Conservation (phyloP, 768 basidiomycete genomes). For the Sutorius australiensis region DNA sequence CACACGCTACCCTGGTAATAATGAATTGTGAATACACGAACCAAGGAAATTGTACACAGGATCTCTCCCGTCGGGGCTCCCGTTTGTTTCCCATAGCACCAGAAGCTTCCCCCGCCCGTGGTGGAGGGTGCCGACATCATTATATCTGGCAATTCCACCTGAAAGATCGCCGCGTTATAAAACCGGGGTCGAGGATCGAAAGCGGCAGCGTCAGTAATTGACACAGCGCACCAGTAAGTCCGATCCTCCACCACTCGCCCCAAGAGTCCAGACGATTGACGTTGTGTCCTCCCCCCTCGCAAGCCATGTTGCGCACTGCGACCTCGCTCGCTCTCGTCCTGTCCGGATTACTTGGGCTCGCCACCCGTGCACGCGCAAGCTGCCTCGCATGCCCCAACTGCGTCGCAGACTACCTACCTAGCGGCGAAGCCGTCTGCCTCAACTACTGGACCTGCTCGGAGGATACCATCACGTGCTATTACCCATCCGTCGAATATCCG, state of each 20-base stretch:
- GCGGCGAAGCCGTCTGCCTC: slow-evolving; percentile 5
- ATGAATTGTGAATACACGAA: background rate
- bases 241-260: background rate
- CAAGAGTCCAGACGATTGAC: background rate
- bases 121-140: background rate
- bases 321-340: background rate
- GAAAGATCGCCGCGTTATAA: too few relatives aligned
- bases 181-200: background rate
- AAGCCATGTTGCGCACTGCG: background rate
- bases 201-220: background rate
- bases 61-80: background rate
- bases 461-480: slow-evolving; percentile 7
- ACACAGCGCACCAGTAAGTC: background rate
- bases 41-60: background rate
- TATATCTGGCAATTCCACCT: background rate
- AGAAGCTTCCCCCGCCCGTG: background rate
- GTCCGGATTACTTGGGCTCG: background rate
- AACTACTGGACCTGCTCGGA: slow-evolving; percentile 9
- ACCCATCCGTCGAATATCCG: slow-evolving; percentile 9
- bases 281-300: background rate
- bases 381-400: slow-evolving; percentile 4
- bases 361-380: background rate
- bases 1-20: background rate
- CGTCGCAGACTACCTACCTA: background rate
- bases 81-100: background rate